Evolutionary conservation across 495 filamentous ascomycete species (phyloP), one percentile per base, ranked within the genome.

Genomic region (Podospora comata): DNA sequence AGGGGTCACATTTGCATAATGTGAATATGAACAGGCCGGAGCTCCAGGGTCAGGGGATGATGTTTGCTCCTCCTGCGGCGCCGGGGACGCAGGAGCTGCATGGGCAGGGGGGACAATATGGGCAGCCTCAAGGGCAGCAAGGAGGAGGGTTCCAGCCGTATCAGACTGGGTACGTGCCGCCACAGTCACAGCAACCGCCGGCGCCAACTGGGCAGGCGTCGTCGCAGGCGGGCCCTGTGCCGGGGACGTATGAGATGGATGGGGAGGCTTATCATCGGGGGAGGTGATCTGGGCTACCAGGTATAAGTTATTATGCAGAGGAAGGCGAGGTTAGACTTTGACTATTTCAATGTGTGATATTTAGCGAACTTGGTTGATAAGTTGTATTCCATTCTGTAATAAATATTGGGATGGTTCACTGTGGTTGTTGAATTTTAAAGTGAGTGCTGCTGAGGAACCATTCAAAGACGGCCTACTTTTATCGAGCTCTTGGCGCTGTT

Each of bases 151-250:
- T 59, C 23, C 53, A 58, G n/a, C 9, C 64, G 16, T 44, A 26
- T 59, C 23, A 67, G 30, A 54, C 26, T 9, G 57, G 65, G 15
- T n/a, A 28, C 30, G 28, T 65, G 55, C 16, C 27, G 55, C 23
- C 0, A 53, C 70, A 65, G 68, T 65, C 20, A 66, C 56, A 28
- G 74, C 19, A 67, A 65, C 27, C 26, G 11, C 60, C 5, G 13
- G 67, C 70, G 30, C 74, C 72, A 60, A 71, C 73, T 19, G 71
- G 71, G 48, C 74, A 71, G 20, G 68, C 72, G 70, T 70, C 70
- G 5, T 82, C 79, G 81, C 81, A 81, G 60, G 73, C 79, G 9
- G 77, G 80, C 11, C 81, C 79, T 16, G 71, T 79, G 58, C 69
- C 73, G 53, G 67, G 58, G 32, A 70, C 70, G 0, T 75, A 83